Conservation (phyloP, 345 rosid genomes). For the Salix purpurea region DNA sequence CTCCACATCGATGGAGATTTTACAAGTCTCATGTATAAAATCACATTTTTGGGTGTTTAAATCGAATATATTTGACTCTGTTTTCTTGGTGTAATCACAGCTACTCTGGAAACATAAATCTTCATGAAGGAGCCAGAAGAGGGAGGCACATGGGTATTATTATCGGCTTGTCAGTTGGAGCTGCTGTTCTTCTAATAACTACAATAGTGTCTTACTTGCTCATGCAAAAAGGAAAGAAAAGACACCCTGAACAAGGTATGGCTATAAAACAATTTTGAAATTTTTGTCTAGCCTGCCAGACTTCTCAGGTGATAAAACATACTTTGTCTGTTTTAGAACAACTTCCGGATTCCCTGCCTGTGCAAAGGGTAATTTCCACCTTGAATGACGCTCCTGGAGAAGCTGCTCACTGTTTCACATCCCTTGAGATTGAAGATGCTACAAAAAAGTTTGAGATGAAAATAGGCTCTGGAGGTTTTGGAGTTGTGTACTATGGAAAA, state of each 20-base stretch:
- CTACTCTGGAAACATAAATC: slow-evolving; percentile 64
- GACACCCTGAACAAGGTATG: slow-evolving; percentile 39
- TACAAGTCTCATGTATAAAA: neutral
- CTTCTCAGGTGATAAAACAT: slow-evolving; percentile 6
- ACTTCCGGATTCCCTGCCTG: slow-evolving; percentile 35
- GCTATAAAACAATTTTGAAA: slow-evolving; percentile 4
- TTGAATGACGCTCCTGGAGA: slow-evolving; percentile 64
- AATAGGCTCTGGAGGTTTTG: slow-evolving; percentile 98
- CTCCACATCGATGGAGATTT: neutral
- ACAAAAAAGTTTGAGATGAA: slow-evolving; percentile 72
- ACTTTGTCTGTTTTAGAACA: slow-evolving; percentile 35
- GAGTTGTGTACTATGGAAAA: slow-evolving; percentile 84
- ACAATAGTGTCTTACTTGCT: slow-evolving; percentile 50
- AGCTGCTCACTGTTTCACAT: slow-evolving; percentile 76
- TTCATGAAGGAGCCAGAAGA: slow-evolving; percentile 39
- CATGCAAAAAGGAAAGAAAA: slow-evolving; percentile 54
- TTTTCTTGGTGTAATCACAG: slow-evolving; percentile 31
- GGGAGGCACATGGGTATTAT: slow-evolving; percentile 46
- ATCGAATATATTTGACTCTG: neutral
- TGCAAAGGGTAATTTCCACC: slow-evolving; percentile 53
- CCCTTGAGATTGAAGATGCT: slow-evolving; percentile 75
- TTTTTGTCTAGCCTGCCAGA: neutral
- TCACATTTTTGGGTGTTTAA: neutral
- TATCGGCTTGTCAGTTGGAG: slow-evolving; percentile 73
- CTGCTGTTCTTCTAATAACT: slow-evolving; percentile 59